Conservation (phyloP, 129 eudicot genomes). For the Solidago caesia region DNA sequence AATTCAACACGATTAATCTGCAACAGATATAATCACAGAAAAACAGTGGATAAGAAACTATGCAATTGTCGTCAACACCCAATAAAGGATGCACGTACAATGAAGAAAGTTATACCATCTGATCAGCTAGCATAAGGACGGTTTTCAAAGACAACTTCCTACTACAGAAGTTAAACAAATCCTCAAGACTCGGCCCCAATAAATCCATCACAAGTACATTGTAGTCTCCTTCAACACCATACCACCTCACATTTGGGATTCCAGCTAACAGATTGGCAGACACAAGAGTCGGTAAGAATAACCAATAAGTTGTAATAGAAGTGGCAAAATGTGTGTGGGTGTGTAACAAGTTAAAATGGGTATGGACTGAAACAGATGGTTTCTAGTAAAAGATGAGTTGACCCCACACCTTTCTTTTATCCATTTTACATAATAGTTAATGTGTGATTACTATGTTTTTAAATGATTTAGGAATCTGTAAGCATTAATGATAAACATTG, state of each 20-base stretch:
- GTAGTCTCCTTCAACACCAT: constrained; percentile 98
- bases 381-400: not conserved
- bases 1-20: constrained; percentile 91
- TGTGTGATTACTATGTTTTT: not conserved
- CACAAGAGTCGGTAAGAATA: constrained; percentile 31
- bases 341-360: not conserved
- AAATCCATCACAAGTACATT: constrained; percentile 96
- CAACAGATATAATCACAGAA: constrained; percentile 5
- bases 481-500: not conserved
- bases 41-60: not conserved
- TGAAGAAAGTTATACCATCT: constrained; percentile 60
- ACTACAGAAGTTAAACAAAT: constrained; percentile 89
- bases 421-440: not conserved
- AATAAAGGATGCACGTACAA: not conserved
- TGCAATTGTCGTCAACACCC: not conserved
- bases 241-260: constrained; percentile 90
- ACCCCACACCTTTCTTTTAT: not conserved
- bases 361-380: not conserved
- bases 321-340: not conserved
- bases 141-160: constrained; percentile 91
- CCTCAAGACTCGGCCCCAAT: constrained; percentile 97
- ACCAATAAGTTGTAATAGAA: not conserved
- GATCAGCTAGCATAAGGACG: constrained; percentile 99
- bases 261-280: constrained; percentile 64
- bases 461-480: not conserved